Evolutionary conservation across 1,139 yeast species (phyloP), one percentile per base, ranked within the genome.

Genomic region (Nakaseomyces sp.): DNA sequence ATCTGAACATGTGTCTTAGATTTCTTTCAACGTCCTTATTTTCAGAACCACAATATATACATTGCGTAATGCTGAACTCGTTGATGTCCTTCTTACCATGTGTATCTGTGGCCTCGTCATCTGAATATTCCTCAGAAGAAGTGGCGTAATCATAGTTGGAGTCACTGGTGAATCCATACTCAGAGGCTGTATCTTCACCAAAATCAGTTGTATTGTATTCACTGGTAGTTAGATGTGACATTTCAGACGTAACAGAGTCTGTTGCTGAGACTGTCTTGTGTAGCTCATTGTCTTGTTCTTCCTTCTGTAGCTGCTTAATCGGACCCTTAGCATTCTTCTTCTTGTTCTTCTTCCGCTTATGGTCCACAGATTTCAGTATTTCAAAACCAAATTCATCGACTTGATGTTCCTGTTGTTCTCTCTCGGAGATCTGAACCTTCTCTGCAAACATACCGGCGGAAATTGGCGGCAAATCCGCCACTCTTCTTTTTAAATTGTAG

Each of bases 401-500:
- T 46, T 71, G 62, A 43, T 62, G 58, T 55, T 68, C 65, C 50
- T 69, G 57, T 50, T 69, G 61, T 54, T 65, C 69, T 5, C 58
- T 60, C 26, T 67, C 68, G 0, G 67, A 64, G 26, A 46, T 52
- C 43, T 64, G 66, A 2, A 84, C 75, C 60, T 86, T 84, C 57
- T 84, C 91, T 1, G 91, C 88, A 69, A 86, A 87, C 8, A 80
- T 71, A 47, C 85, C 88, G 1, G 95, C 81, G 17, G 81, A 69
- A 41, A 91, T 81, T 3, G 95, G 81, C 1, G 89, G 81, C 51
- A 91, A 68, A 40, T 77, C 76, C 2, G 96, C 96, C 32, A 91
- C 95, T 57, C 95, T 73, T 64, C 98, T 75, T 65, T 91, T 91
- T 60, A 91, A 73, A 60, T 88, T 89, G 63, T 86, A 91, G 52